These are phyloP conservation scores for Cruciata laevipes DNA, from an alignment of 257 asterid species.

Conservation along the genomic window DNA sequence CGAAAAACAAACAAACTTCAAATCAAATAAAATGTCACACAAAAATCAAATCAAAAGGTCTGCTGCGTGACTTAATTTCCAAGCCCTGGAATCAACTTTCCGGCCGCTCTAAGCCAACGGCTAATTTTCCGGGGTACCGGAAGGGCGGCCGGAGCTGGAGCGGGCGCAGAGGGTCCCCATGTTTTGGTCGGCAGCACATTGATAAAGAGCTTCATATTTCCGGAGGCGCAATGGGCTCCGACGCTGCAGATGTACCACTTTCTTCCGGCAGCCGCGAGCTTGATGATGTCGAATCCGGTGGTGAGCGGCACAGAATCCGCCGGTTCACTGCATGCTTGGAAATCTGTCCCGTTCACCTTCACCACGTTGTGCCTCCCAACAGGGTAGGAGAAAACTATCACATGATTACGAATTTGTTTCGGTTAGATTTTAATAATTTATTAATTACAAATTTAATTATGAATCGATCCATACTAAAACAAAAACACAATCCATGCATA, in stretches of 20 bases:
- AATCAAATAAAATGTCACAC: background rate
- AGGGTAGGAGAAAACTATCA: conserved; percentile 24
- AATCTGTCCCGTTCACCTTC: conserved; percentile 15
- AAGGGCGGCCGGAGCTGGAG: background rate
- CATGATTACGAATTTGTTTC: background rate
- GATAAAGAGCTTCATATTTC: conserved; percentile 34
- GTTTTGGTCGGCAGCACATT: conserved; percentile 13
- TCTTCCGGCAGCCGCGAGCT: conserved; percentile 20
- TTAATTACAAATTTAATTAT: too few species aligned
- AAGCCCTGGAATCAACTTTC: background rate
- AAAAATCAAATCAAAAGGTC: background rate
- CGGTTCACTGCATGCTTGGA: conserved; percentile 8
- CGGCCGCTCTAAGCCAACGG: background rate
- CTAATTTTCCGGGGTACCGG: background rate
- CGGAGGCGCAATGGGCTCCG: conserved; percentile 19
- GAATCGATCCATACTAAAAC: too few species aligned
- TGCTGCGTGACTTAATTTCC: background rate
- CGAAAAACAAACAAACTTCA: background rate
- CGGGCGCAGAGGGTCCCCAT: background rate
- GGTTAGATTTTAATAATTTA: background rate
- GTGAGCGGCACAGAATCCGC: background rate
- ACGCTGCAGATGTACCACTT: conserved; percentile 34
- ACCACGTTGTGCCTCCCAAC: conserved; percentile 26
- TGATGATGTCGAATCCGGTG: conserved; percentile 4
- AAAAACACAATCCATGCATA: too few species aligned